Percentiles rank a stretch among this genome's conserved stretches.
Evolutionary conservation across 1,284 basidiomycete genomes (phyloP).

Genomic region (Cryptococcus hybrid): DNA sequence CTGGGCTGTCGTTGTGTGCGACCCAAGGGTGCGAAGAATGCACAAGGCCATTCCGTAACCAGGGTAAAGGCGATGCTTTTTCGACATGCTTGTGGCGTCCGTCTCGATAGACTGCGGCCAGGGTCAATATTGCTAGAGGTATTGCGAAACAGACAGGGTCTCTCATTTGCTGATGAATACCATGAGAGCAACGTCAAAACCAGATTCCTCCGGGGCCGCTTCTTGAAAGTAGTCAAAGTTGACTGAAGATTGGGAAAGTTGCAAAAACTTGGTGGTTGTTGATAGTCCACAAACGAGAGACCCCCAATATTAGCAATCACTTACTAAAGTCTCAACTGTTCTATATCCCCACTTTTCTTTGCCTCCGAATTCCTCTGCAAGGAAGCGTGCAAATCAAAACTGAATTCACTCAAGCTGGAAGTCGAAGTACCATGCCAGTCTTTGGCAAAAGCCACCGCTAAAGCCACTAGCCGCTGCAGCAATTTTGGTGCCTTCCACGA

Average conservation of each 20-base stretch:
- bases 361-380: constrained; percentile 73
- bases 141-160: no score
- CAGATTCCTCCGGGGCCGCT: not conserved
- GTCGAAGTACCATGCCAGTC: constrained; percentile 63
- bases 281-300: not conserved
- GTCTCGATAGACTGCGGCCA: constrained; percentile 37
- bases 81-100: constrained; percentile 36
- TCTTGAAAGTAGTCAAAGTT: not conserved
- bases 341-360: constrained; percentile 80
- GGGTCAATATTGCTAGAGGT: no score
- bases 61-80: constrained; percentile 36
- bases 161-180: no score
- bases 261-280: no score
- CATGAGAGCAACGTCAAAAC: no score
- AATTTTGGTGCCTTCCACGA: constrained; percentile 72
- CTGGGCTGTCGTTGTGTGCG: constrained; percentile 43
- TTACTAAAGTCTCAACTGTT: constrained; percentile 55
- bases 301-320: constrained; percentile 3
- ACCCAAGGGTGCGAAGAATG: constrained; percentile 37
- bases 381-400: constrained; percentile 75
- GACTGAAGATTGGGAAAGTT: not conserved
- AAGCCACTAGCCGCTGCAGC: constrained; percentile 75
- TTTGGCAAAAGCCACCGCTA: constrained; percentile 84
- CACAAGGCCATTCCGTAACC: constrained; percentile 41
- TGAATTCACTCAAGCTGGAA: constrained; percentile 64